Conservation (phyloP, 2,329 filamentous ascomycete genomes). For the Venturia effusa region DNA sequence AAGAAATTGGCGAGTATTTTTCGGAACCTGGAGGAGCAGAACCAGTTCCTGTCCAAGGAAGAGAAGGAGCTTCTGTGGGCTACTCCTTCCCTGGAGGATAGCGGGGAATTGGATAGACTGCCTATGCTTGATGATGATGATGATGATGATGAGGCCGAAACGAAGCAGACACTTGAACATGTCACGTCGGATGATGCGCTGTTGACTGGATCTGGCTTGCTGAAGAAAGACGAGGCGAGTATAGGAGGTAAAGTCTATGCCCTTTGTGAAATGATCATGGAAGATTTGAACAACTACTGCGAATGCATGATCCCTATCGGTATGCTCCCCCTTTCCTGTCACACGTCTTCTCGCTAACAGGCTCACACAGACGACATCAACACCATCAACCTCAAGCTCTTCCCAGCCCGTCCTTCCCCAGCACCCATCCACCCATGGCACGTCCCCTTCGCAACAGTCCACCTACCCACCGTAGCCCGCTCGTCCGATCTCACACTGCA, state of each 20-base stretch:
- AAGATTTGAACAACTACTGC: conserved; percentile 92
- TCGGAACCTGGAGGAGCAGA: conserved; percentile 84
- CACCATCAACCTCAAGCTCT: conserved; percentile 92
- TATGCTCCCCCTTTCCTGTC: conserved; percentile 31
- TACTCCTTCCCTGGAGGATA: conserved; percentile 1
- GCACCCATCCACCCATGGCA: conserved; percentile 77
- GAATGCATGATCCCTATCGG: conserved; percentile 98
- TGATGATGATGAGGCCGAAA: too few relatives aligned
- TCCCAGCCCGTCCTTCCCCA: conserved; percentile 69
- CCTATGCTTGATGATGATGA: neutral
- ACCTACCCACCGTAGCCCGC: conserved; percentile 15
- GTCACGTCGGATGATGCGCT: neutral
- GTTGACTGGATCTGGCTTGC: conserved; percentile 2
- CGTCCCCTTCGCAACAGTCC: conserved; percentile 66
- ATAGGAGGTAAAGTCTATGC: conserved; percentile 46
- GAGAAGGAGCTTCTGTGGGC: conserved; percentile 19
- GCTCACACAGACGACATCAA: conserved; percentile 69
- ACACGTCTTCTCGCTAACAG: conserved; percentile 11
- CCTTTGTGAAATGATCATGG: conserved; percentile 76
- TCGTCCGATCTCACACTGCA: conserved; percentile 58
- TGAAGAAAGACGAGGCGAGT: conserved; percentile 20
- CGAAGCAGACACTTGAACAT: conserved; percentile 1
- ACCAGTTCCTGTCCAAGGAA: conserved; percentile 64
- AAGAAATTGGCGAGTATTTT: conserved; percentile 76
- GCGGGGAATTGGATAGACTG: conserved; percentile 1